These are phyloP conservation scores for Rhizophora apiculata DNA, from an alignment of 345 rosid genomes.

Conservation along the genomic window DNA sequence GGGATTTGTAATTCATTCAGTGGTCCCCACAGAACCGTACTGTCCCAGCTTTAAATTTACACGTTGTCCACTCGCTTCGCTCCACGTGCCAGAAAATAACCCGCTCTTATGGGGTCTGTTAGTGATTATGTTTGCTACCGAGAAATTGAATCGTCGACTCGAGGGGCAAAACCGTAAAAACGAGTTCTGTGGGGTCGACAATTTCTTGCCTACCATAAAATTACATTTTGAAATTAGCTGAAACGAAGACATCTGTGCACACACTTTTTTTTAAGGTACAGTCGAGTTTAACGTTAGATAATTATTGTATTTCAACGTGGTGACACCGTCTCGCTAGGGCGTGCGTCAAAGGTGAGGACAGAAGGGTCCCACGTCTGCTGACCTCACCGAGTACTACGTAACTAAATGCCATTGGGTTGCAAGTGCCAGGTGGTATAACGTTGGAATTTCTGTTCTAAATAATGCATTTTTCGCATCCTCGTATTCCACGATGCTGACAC, in stretches of 20 bases:
- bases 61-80: constrained; percentile 20
- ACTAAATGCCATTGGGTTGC: constrained; percentile 20
- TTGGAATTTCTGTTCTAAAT: neutral
- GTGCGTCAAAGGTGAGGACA: neutral
- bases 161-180: too few species aligned
- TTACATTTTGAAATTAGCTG: too few species aligned
- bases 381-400: constrained; percentile 21
- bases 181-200: too few species aligned
- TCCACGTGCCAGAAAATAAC: constrained; percentile 16
- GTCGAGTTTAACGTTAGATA: too few species aligned
- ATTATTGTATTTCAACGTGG: too few species aligned
- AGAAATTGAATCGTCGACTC: too few species aligned
- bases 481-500: constrained; percentile 22
- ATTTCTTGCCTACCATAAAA: too few species aligned
- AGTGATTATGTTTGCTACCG: neutral
- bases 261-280: too few species aligned
- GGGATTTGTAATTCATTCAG: neutral
- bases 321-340: too few species aligned
- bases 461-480: neutral
- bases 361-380: constrained; percentile 2
- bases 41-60: constrained; percentile 3
- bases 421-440: constrained; percentile 12
- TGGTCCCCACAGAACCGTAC: constrained; percentile 17
- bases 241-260: too few species aligned
- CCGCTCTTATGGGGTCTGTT: neutral